Evolutionary conservation across 202 grass and related monocot species (phyloP), one percentile per base, ranked within the genome.

Genomic region (Dendrocalamus latiflorus): DNA sequence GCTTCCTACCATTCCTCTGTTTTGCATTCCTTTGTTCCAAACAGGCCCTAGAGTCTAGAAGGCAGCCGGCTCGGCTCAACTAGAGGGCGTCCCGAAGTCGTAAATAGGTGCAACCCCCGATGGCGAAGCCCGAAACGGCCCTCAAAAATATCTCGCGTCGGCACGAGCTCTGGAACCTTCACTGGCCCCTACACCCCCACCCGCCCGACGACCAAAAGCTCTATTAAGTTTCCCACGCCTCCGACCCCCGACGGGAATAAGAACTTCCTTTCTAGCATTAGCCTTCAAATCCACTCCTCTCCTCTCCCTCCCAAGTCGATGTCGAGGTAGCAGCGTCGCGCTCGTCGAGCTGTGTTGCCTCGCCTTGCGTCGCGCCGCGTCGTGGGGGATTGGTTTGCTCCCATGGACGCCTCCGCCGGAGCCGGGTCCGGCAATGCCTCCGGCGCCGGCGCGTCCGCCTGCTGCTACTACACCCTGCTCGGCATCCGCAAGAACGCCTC

Each of bases 401-500:
- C 63, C 38, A 94, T 91, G 91, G 91, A 93, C 75, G 70, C 78
- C 61, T 70, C 43, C 17, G 57, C 64, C 37, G 76, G 75, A 1
- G 81, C 72, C 73, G 84, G 87, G 87, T 89, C 92, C 70, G 87
- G 83, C 84, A 90, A 86, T 90, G 88, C 83, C 73, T 85, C 78
- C 50, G 72, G 65, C 86, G 83, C 70, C 70, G 87, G 83, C 85
- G 91, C 89, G 49, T 89, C 90, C 51, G 65, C 72, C 55, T 89
- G 85, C 91, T 94, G 91, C 88, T 99, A 99, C 75, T 99, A 96
- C 81, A 77, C 91, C 17, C 61, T 89, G 51, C 93, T 99, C 62
- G 96, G 93, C 53, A 76, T 96, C 76, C 87, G 93, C 70, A 91
- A 87, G 85, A 96, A 91, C 71, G 91, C 93, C 41, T 92, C 96